Evolutionary conservation across 2,329 filamentous ascomycete species (phyloP).

Genomic region (Fusarium sp.): DNA sequence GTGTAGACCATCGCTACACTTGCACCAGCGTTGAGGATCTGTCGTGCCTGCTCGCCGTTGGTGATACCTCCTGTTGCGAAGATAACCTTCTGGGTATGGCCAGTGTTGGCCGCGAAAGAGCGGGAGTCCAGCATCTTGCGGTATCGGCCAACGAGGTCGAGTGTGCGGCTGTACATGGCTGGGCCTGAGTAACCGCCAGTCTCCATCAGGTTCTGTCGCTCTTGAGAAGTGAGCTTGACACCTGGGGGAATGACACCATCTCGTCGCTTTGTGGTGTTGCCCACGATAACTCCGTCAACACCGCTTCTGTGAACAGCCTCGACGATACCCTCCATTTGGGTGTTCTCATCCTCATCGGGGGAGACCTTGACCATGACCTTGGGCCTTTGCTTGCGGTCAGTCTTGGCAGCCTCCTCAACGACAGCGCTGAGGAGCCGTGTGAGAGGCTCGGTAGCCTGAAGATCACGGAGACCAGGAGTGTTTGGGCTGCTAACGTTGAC

Average conservation of each 20-base stretch:
- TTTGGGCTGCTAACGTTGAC: slow-evolving; percentile 98
- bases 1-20: slow-evolving; percentile 95
- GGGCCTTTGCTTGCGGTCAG: slow-evolving; percentile 75
- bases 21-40: slow-evolving; percentile 88
- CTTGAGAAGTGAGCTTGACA: slow-evolving; percentile 72
- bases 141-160: slow-evolving; percentile 84
- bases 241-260: slow-evolving; percentile 77
- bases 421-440: slow-evolving; percentile 85
- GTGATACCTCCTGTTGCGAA: slow-evolving; percentile 96
- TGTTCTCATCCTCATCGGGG: slow-evolving; percentile 89
- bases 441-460: slow-evolving; percentile 87
- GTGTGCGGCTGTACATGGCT: slow-evolving; percentile 84
- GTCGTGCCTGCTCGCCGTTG: slow-evolving; percentile 84
- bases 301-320: slow-evolving; percentile 85
- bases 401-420: slow-evolving; percentile 78
- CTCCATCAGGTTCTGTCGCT: slow-evolving; percentile 78
- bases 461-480: slow-evolving; percentile 87
- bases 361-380: slow-evolving; percentile 97
- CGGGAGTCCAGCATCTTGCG: slow-evolving; percentile 73
- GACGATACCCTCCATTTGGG: slow-evolving; percentile 89
- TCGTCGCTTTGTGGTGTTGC: slow-evolving; percentile 93
- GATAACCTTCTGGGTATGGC: slow-evolving; percentile 76
- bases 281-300: slow-evolving; percentile 95
- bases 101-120: slow-evolving; percentile 50
- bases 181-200: slow-evolving; percentile 93